phyloP scores from a whole-genome alignment of 2,329 filamentous ascomycete genomes.

The Aspergillus felis region DNA sequence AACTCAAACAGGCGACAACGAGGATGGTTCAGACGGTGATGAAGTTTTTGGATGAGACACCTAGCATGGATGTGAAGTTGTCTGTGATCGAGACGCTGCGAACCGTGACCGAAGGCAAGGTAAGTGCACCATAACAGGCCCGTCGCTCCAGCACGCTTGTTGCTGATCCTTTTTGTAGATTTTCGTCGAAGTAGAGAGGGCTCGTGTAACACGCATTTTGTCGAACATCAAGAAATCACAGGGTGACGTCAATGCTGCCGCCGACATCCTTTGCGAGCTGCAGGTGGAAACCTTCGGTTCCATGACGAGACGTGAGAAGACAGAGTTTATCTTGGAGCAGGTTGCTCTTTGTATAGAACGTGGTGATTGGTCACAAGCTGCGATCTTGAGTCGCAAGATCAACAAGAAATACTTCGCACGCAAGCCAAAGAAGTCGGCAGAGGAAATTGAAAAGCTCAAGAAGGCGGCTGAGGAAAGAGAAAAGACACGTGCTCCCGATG shows the following conservation, averaged over 20 bases:
- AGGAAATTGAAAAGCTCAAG: constrained; percentile 85
- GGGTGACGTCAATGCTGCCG: constrained; percentile 83
- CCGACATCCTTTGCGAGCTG: constrained; percentile 91
- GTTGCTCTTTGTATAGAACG: constrained; percentile 92
- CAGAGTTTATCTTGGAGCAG: constrained; percentile 95
- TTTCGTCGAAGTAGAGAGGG: constrained; percentile 97
- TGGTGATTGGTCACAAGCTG: constrained; percentile 92
- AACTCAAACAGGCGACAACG: constrained; percentile 97
- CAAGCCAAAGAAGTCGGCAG: constrained; percentile 84
- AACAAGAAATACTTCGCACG: constrained; percentile 87
- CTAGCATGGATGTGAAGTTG: constrained; percentile 81
- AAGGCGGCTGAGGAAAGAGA: constrained; percentile 76
- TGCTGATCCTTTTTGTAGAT: constrained; percentile 54
- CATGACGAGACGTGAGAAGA: constrained; percentile 96
- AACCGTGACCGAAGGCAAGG: constrained; percentile 96
- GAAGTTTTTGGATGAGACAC: constrained; percentile 81
- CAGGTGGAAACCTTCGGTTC: constrained; percentile 99
- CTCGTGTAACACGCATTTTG: constrained; percentile 88
- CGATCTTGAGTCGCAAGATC: constrained; percentile 93
- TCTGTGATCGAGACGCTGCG: constrained; percentile 91
- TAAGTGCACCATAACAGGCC: constrained; percentile 30
- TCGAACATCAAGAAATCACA: constrained; percentile 97
- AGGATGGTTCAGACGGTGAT: constrained; percentile 99
- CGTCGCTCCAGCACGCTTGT: neutral
- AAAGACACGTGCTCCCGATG: constrained; percentile 73